phyloP scores from a whole-genome alignment of 2,329 filamentous ascomycete genomes.

The Colletotrichum viniferum region DNA sequence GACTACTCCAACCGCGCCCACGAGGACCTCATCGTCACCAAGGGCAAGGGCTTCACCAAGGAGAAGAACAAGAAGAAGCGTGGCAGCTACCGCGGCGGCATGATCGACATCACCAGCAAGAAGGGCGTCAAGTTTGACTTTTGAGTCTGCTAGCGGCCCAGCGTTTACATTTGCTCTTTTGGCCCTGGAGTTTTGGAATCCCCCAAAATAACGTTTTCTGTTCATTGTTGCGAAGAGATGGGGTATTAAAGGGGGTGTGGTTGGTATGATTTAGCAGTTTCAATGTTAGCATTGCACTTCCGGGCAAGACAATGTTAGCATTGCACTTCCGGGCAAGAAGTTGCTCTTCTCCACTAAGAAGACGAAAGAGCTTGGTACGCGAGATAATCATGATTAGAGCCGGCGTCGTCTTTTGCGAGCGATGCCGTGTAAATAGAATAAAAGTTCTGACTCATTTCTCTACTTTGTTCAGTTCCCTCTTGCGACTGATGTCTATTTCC shows the following conservation, averaged over 20 bases:
- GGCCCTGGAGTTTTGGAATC: constrained; percentile 10
- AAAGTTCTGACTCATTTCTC: neutral
- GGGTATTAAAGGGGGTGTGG: neutral
- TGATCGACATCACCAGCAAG: constrained; percentile 80
- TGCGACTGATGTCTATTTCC: too few relatives aligned
- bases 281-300: neutral
- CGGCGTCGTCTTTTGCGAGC: neutral
- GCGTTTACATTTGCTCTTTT: neutral
- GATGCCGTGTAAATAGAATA: neutral
- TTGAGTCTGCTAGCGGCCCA: constrained; percentile 44
- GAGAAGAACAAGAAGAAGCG: constrained; percentile 99
- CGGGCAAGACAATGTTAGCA: neutral
- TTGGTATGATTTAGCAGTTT: neutral
- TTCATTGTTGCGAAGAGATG: neutral
- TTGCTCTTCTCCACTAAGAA: neutral
- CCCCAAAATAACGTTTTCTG: neutral
- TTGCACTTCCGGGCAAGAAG: neutral
- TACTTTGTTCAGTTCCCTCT: accelerated
- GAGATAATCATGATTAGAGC: neutral
- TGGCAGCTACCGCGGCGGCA: constrained; percentile 87
- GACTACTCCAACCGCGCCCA: constrained; percentile 90
- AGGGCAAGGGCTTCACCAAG: constrained; percentile 97
- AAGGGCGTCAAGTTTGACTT: constrained; percentile 96
- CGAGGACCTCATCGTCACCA: constrained; percentile 86
- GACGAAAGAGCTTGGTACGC: neutral